A percentile compares a stretch with the other conserved stretches of the same genome.
phyloP scores from a whole-genome alignment of 768 basidiomycete genomes.

The Rhodotorula graminis region DNA sequence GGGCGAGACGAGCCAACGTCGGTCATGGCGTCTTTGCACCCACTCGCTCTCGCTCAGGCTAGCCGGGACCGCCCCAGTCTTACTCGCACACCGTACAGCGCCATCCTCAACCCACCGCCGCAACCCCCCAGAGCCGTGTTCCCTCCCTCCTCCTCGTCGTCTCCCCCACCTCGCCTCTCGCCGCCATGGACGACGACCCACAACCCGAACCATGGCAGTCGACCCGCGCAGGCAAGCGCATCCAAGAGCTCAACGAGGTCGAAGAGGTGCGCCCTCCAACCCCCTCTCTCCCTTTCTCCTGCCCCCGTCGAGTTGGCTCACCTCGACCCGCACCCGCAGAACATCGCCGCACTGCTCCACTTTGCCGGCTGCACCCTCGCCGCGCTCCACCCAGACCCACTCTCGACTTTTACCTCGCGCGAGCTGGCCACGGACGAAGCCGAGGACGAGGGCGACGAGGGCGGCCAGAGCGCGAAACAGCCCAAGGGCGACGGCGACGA shows the following conservation, averaged over 20 bases:
- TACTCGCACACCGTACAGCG: too few species aligned
- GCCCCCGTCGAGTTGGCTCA: too few species aligned
- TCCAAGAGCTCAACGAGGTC: conserved; percentile 29
- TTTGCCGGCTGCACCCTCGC: conserved; percentile 38
- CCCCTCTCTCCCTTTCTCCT: not conserved
- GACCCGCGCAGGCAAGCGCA: conserved; percentile 29
- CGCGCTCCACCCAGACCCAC: conserved; percentile 30
- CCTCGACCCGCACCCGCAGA: too few species aligned
- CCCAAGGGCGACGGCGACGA: not conserved
- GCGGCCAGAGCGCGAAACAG: not conserved
- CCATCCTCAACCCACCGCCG: too few species aligned
- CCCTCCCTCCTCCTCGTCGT: not conserved
- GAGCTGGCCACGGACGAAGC: conserved; percentile 18
- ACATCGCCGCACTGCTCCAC: conserved; percentile 29
- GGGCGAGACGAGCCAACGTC: too few species aligned
- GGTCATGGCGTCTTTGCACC: too few species aligned
- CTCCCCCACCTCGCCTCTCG: not conserved
- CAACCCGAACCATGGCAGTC: conserved; percentile 5
- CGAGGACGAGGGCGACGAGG: not conserved
- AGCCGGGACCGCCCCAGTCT: too few species aligned
- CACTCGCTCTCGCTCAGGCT: too few species aligned
- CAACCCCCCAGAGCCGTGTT: too few species aligned
- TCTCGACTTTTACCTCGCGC: conserved; percentile 26
- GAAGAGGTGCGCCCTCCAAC: conserved; percentile 32
- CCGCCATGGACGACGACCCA: not conserved